Evolutionary conservation across 2,329 filamentous ascomycete species (phyloP), one percentile per base, ranked within the genome.

Genomic region (Botrytis galanthina): DNA sequence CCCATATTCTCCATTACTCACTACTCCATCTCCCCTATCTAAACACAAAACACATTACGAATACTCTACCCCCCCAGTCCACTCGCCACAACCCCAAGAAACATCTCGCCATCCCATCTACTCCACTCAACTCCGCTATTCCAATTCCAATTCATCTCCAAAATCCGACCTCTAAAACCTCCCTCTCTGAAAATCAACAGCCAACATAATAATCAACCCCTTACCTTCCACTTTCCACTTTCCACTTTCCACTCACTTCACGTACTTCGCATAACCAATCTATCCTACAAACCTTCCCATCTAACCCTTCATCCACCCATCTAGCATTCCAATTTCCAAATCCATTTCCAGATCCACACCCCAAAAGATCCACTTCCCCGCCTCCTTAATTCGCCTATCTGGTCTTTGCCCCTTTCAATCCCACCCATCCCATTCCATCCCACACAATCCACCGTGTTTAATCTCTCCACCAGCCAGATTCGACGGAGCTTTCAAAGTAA

Each of bases 401-500:
- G 1, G 1, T 54, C 51, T n/a, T n/a, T 7, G 6, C 51, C 51
- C n/a, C n/a, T 54, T 14, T 26, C 48, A 54, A 29, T 16, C 12
- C 14, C 6, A 18, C 3, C n/a, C 26, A 54, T 18, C 51, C 44
- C 18, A 18, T 44, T 16, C 16, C 42, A 46, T 44, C 16, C 16
- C n/a, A n/a, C n/a, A n/a, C n/a, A 44, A 18, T 44, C 42, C 26
- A 29, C 51, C 8, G 5, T 14, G 26, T n/a, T 18, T 29, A 54
- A 29, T 54, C 51, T 29, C n/a, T 37, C 37, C 37, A 37, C 37
- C 3, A 54, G 9, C 3, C 6, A n/a, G 0, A 4, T 29, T 29
- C 18, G 44, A 1, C 8, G 0, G 0, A 22, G 9, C 20, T 9
- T 26, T 16, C 48, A 18, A n/a, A n/a, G n/a, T n/a, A n/a, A n/a